Evolutionary conservation across 495 filamentous ascomycete species (phyloP).

Genomic region (Thozetella sp.): DNA sequence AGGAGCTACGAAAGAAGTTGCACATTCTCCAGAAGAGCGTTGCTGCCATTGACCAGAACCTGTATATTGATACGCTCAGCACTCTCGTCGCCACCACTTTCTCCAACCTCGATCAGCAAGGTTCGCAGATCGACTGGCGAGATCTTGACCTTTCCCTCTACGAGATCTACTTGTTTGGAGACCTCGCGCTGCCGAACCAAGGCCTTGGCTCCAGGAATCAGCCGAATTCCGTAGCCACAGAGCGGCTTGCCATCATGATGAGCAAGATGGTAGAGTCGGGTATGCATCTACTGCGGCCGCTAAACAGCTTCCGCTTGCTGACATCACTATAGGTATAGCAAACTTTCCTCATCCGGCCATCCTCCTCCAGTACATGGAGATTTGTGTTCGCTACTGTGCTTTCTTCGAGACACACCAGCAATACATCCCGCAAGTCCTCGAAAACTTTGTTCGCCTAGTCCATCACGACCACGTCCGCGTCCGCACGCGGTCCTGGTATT

Average conservation of each 20-base stretch:
- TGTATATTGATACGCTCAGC: conserved; percentile 85
- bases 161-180: conserved; percentile 96
- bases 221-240: conserved; percentile 72
- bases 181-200: conserved; percentile 81
- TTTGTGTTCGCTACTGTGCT: conserved; percentile 88
- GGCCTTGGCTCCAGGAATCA: conserved; percentile 81
- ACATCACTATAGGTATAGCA: conserved; percentile 63
- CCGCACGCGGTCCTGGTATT: conserved; percentile 90
- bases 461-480: conserved; percentile 86
- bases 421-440: conserved; percentile 82
- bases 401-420: conserved; percentile 86
- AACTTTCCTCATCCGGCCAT: conserved; percentile 88
- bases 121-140: conserved; percentile 83
- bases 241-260: conserved; percentile 88
- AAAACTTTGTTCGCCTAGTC: conserved; percentile 86
- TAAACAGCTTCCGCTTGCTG: conserved; percentile 7
- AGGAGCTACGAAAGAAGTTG: conserved; percentile 86
- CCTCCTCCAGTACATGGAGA: conserved; percentile 96
- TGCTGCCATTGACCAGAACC: conserved; percentile 77
- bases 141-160: conserved; percentile 95
- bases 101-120: conserved; percentile 68
- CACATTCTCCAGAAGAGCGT: conserved; percentile 89
- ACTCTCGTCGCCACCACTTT: conserved; percentile 84
- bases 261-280: conserved; percentile 89
- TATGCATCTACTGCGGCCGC: conserved; percentile 35